Evolutionary conservation across 306 rosid species (phyloP).

Genomic region (Crataegus laevigata): DNA sequence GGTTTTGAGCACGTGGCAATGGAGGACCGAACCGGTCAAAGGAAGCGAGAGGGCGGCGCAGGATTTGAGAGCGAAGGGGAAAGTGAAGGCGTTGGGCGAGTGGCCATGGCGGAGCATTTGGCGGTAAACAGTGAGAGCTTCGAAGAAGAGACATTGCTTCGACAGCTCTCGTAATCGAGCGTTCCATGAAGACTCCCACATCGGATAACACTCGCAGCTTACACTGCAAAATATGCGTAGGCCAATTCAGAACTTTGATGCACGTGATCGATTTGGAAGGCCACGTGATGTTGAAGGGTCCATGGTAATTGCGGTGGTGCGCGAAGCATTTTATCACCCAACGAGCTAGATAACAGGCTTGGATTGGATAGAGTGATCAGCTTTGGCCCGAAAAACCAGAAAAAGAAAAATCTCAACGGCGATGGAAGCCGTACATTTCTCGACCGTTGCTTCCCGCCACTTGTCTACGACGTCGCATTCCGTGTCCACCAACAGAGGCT

Average conservation of each 20-base stretch:
- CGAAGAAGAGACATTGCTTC: slow-evolving; percentile 46
- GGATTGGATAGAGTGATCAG: neutral
- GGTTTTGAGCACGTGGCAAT: slow-evolving; percentile 58
- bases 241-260: neutral
- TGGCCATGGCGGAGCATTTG: slow-evolving; percentile 68
- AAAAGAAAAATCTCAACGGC: neutral
- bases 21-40: slow-evolving; percentile 49
- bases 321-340: neutral
- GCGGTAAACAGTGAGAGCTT: slow-evolving; percentile 56
- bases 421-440: slow-evolving; percentile 69
- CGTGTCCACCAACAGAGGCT: slow-evolving; percentile 18
- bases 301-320: neutral
- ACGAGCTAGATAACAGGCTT: neutral
- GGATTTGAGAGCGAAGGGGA: slow-evolving; percentile 79
- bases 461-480: slow-evolving; percentile 39
- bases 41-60: slow-evolving; percentile 64
- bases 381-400: neutral
- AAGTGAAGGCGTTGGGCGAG: slow-evolving; percentile 66
- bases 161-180: slow-evolving; percentile 52
- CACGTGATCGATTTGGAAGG: neutral
- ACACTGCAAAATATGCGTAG: too few relatives aligned
- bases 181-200: slow-evolving; percentile 48
- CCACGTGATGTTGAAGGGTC: neutral
- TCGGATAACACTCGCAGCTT: too few relatives aligned
- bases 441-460: slow-evolving; percentile 64